phyloP scores from a whole-genome alignment of 768 basidiomycete species.

The Phanerodontia chrysosporium region DNA sequence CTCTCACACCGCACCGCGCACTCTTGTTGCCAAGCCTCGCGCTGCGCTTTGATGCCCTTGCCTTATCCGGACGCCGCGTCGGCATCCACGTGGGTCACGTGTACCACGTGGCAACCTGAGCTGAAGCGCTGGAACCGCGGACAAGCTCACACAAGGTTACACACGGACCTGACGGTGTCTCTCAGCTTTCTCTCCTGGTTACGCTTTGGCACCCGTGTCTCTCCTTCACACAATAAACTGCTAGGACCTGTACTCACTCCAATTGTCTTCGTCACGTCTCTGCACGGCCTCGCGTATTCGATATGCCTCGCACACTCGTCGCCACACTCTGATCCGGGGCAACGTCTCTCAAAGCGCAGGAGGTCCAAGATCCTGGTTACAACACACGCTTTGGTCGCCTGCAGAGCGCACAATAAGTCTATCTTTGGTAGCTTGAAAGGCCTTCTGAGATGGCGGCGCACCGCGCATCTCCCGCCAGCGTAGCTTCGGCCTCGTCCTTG shows the following conservation, averaged over 20 bases:
- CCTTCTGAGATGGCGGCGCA: neutral
- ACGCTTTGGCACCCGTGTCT: neutral
- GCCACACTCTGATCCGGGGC: neutral
- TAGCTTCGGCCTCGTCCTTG: neutral
- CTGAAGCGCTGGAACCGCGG: too few relatives aligned
- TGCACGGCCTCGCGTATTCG: neutral
- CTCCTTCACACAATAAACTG: neutral
- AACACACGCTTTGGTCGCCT: neutral
- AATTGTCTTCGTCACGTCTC: neutral
- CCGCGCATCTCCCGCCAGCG: neutral
- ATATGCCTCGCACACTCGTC: neutral
- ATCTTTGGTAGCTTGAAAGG: neutral
- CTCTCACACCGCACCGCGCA: too few relatives aligned
- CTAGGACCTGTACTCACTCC: neutral
- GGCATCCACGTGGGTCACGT: too few relatives aligned
- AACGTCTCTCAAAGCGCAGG: neutral
- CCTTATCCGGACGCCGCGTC: neutral
- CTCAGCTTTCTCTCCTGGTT: neutral
- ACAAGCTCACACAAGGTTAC: conserved; percentile 1
- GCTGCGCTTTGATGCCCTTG: neutral
- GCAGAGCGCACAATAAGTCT: neutral
- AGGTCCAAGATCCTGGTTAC: neutral
- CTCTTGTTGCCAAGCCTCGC: too few relatives aligned
- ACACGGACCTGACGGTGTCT: neutral
- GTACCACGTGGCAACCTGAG: too few relatives aligned